Evolutionary conservation across 164 flowering plant genomes (phyloP).

Genomic region (Magnolia sinica): DNA sequence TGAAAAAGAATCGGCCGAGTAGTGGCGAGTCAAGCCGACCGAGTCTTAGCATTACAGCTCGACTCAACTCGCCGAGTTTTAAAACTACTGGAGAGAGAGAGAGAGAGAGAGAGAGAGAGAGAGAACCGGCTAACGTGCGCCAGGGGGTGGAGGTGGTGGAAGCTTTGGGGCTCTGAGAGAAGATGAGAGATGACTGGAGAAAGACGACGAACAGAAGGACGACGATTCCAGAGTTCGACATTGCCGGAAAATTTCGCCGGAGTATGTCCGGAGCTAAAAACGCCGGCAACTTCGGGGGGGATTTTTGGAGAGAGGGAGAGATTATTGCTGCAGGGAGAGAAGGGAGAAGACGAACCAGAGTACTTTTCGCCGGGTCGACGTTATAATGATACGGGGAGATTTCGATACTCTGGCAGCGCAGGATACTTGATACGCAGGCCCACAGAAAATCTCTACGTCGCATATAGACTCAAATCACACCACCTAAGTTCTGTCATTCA

Average conservation of each 20-base stretch:
- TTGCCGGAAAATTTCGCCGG: not conserved
- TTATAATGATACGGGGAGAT: no score
- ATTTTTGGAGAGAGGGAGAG: no score
- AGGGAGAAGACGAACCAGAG: no score
- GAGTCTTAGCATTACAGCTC: not conserved
- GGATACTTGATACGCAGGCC: no score
- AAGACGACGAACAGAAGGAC: not conserved
- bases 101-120: conserved; percentile 1
- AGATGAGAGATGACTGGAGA: not conserved
- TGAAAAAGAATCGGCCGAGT: not conserved
- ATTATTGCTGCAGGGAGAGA: no score
- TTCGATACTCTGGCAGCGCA: no score
- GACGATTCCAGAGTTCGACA: not conserved
- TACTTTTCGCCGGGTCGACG: no score
- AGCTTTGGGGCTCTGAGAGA: not conserved
- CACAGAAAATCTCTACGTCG: no score
- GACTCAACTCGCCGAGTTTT: not conserved
- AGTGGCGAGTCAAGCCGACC: not conserved
- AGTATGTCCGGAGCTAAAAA: no score
- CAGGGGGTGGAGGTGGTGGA: not conserved
- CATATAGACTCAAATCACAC: no score
- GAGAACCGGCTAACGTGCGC: not conserved
- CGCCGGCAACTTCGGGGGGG: no score
- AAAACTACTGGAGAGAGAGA: not conserved
- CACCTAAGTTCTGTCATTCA: no score